These are phyloP conservation scores for Brettanomyces custersianus DNA, from an alignment of 805 yeast genomes.

Conservation along the genomic window DNA sequence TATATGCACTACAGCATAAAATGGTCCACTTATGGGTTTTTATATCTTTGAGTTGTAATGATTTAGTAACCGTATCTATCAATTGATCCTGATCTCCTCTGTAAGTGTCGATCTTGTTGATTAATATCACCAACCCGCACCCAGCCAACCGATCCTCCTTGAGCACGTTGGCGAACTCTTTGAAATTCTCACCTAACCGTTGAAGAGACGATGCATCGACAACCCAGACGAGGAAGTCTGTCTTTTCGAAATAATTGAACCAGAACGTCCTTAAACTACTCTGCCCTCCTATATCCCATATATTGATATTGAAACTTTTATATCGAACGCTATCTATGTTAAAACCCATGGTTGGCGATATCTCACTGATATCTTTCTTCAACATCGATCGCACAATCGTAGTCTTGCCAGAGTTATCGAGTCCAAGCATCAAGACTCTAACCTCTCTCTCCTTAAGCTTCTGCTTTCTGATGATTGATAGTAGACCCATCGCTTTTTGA, in stretches of 20 bases:
- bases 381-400: constrained; percentile 61
- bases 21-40: constrained; percentile 33
- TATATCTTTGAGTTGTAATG: constrained; percentile 25
- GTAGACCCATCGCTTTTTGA: constrained; percentile 54
- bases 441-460: constrained; percentile 72
- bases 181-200: constrained; percentile 54
- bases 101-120: constrained; percentile 68
- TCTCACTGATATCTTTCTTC: constrained; percentile 38
- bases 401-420: constrained; percentile 89
- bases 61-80: constrained; percentile 9
- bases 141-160: constrained; percentile 64
- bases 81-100: constrained; percentile 16
- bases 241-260: constrained; percentile 85
- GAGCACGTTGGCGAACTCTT: constrained; percentile 55
- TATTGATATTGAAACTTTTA: constrained; percentile 38
- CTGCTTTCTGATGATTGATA: constrained; percentile 74
- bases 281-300: constrained; percentile 91
- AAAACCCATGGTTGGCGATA: constrained; percentile 89
- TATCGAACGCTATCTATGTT: constrained; percentile 54
- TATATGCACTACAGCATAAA: constrained; percentile 39
- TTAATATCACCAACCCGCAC: constrained; percentile 52
- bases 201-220: constrained; percentile 58
- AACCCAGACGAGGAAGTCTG: constrained; percentile 79
- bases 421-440: constrained; percentile 68
- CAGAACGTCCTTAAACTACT: constrained; percentile 75